Evolutionary conservation across 768 basidiomycete species (phyloP).

Genomic region (Collybiopsis luxurians): DNA sequence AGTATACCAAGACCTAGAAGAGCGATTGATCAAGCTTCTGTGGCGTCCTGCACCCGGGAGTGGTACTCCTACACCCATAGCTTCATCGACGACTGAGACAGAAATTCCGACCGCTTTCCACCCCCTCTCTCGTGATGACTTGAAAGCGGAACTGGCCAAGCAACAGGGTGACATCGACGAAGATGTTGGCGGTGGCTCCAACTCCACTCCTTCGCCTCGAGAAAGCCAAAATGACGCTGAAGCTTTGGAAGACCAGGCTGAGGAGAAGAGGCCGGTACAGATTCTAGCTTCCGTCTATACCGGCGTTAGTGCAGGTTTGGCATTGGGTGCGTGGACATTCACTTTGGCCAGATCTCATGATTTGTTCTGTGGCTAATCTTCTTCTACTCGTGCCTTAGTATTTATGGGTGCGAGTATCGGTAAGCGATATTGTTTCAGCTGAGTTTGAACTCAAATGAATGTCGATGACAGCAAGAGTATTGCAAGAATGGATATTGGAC

Average conservation of each 20-base stretch:
- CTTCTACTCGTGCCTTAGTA: slow-evolving; percentile 32
- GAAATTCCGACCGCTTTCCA: too few species aligned
- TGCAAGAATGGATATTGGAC: slow-evolving; percentile 74
- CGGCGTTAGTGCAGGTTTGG: slow-evolving; percentile 63
- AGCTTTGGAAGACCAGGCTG: slow-evolving; percentile 39
- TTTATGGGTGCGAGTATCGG: too few species aligned
- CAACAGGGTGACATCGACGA: slow-evolving; percentile 44
- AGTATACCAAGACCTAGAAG: slow-evolving; percentile 68
- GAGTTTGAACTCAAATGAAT: too few species aligned
- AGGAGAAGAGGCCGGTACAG: slow-evolving; percentile 48
- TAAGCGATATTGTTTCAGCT: too few species aligned
- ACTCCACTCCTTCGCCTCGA: slow-evolving; percentile 25
- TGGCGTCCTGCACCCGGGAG: slow-evolving; percentile 45
- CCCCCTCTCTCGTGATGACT: too few species aligned
- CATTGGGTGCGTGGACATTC: slow-evolving; percentile 59
- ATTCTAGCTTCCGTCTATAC: slow-evolving; percentile 72
- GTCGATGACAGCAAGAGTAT: too few species aligned
- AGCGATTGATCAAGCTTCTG: slow-evolving; percentile 57
- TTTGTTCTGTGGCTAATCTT: slow-evolving; percentile 64
- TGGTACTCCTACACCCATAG: slow-evolving; percentile 33
- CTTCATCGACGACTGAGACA: slow-evolving; percentile 28
- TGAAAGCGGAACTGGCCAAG: too few species aligned
- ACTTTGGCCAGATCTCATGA: slow-evolving; percentile 27
- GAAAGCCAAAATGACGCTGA: slow-evolving; percentile 36
- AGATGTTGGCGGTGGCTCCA: slow-evolving; percentile 36